Evolutionary conservation across 805 yeast species (phyloP).

Genomic region (Cyberlindnera xylosilytica): DNA sequence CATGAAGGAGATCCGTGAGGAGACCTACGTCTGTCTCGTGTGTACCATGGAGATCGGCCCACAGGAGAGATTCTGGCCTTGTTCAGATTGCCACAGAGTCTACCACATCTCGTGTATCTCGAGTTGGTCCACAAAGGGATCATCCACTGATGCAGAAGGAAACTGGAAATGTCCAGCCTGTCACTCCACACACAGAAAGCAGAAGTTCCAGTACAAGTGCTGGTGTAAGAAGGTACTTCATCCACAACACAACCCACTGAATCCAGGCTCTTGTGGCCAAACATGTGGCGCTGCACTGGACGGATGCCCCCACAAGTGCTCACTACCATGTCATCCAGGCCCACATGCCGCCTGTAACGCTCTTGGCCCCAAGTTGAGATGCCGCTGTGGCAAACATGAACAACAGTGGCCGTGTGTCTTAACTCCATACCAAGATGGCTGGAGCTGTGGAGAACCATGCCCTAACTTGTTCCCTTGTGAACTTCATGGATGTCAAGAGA

Average conservation of each 20-base stretch:
- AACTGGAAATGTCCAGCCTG: constrained; percentile 89
- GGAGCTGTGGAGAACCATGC: constrained; percentile 67
- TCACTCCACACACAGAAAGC: constrained; percentile 44
- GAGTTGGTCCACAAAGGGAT: constrained; percentile 82
- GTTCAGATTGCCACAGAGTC: constrained; percentile 73
- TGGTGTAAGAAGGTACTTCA: constrained; percentile 85
- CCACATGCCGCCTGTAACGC: constrained; percentile 83
- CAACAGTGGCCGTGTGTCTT: constrained; percentile 70
- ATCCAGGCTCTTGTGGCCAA: constrained; percentile 89
- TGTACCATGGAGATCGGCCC: constrained; percentile 81
- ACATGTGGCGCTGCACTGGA: constrained; percentile 58
- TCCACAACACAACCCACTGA: constrained; percentile 54
- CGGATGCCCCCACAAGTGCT: constrained; percentile 70
- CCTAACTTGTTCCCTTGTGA: constrained; percentile 66
- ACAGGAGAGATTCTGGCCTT: constrained; percentile 71
- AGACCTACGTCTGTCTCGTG: constrained; percentile 79
- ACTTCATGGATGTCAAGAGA: constrained; percentile 56
- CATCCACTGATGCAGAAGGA: constrained; percentile 55
- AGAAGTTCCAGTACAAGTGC: constrained; percentile 63
- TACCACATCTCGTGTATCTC: constrained; percentile 82
- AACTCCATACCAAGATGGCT: constrained; percentile 64
- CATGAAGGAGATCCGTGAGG: constrained; percentile 55
- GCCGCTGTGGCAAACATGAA: constrained; percentile 69
- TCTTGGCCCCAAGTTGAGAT: constrained; percentile 63
- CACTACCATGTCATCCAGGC: constrained; percentile 83